phyloP scores from a whole-genome alignment of 306 rosid genomes.

The Alnus glutinosa region DNA sequence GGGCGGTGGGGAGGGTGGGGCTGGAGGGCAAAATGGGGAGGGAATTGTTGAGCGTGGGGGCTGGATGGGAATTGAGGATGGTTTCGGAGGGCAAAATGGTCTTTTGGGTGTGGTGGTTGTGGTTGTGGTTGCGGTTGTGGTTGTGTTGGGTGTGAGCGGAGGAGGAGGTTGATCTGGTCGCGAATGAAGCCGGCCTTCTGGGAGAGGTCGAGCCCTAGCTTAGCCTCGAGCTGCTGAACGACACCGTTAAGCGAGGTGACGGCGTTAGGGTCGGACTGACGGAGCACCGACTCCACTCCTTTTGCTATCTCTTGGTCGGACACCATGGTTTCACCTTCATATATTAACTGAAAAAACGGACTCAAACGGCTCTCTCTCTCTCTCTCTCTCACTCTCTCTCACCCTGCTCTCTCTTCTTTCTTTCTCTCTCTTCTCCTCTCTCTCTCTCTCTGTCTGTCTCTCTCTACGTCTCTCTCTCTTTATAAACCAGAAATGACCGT shows the following conservation, averaged over 20 bases:
- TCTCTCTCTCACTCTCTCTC: slow-evolving; percentile 21
- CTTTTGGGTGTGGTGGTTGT: slow-evolving; percentile 24
- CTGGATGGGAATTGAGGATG: slow-evolving; percentile 37
- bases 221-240: slow-evolving; percentile 66
- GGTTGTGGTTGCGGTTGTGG: slow-evolving; percentile 4
- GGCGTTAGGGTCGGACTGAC: slow-evolving; percentile 59
- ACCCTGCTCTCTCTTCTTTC: slow-evolving; percentile 33
- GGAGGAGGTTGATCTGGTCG: slow-evolving; percentile 75
- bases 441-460: slow-evolving; percentile 32
- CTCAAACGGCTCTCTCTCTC: slow-evolving; percentile 38
- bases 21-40: slow-evolving; percentile 69
- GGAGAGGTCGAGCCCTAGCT: slow-evolving; percentile 64
- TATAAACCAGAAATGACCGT: slow-evolving; percentile 50
- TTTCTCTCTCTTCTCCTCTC: slow-evolving; percentile 23
- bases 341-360: slow-evolving; percentile 57
- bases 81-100: slow-evolving; percentile 50
- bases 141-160: slow-evolving; percentile 46
- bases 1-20: slow-evolving; percentile 28
- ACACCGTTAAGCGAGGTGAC: slow-evolving; percentile 56
- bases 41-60: slow-evolving; percentile 43
- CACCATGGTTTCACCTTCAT: slow-evolving; percentile 58
- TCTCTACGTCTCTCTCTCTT: slow-evolving; percentile 38
- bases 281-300: slow-evolving; percentile 68
- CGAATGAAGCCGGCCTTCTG: slow-evolving; percentile 67
- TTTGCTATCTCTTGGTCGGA: slow-evolving; percentile 73